A percentile compares a stretch with the other conserved stretches of the same genome.
These are phyloP conservation scores for Pelomyxa schiedti DNA, from an alignment of 78 protist genomes.

Conservation along the genomic window DNA sequence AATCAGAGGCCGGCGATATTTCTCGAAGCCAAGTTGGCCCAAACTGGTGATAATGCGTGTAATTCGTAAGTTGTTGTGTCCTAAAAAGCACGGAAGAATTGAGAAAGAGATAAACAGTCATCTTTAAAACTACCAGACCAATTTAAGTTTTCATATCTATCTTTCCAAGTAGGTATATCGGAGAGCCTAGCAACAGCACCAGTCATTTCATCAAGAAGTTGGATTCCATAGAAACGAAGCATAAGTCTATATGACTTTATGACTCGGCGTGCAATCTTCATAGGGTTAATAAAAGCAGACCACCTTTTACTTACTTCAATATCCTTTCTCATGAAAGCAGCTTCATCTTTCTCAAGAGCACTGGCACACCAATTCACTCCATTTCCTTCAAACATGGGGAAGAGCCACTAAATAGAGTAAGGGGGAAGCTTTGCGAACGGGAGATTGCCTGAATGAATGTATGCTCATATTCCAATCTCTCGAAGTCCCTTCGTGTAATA, in stretches of 20 bases:
- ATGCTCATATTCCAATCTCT: too few species aligned
- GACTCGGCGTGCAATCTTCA: not conserved
- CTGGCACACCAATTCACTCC: too few species aligned
- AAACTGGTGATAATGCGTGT: constrained; percentile 16
- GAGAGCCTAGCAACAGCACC: not conserved
- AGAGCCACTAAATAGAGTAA: too few species aligned
- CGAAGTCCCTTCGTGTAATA: too few species aligned
- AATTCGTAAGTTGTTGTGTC: constrained; percentile 27
- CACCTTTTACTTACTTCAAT: too few species aligned
- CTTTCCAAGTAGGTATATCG: not conserved
- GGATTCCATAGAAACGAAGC: constrained; percentile 24
- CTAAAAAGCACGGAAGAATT: not conserved
- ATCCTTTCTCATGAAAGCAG: not conserved
- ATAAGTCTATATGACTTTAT: constrained; percentile 1
- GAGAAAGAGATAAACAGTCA: not conserved
- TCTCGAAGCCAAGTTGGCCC: constrained; percentile 15
- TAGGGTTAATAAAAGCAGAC: too few species aligned
- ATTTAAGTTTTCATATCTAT: not conserved
- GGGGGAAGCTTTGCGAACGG: too few species aligned
- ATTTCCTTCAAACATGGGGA: too few species aligned
- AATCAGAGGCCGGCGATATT: not conserved
- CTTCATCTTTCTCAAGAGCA: too few species aligned
- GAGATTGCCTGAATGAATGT: too few species aligned
- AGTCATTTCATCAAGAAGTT: not conserved
- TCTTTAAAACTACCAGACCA: too few species aligned